Evolutionary conservation across 2,329 filamentous ascomycete species (phyloP), one percentile per base, ranked within the genome.

Genomic region (Aspergillus jensenii): DNA sequence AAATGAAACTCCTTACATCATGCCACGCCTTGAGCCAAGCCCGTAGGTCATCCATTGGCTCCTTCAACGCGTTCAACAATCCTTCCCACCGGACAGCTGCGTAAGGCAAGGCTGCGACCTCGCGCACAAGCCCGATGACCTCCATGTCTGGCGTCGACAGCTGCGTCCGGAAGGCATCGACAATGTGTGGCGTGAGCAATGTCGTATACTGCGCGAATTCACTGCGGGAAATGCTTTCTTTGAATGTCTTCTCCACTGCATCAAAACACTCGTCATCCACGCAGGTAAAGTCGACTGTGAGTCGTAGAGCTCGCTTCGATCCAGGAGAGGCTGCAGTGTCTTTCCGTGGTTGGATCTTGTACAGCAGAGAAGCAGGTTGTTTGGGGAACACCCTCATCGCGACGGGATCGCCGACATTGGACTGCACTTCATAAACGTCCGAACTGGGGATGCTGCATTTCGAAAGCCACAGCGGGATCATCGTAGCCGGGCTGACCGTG

Each of bases 281-380:
- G 47, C 91, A 87, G 31, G 85, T 87, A 71, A 96, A 97, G 57
- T 87, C 79, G 4, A 97, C 81, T 48, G 85, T 85, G 25, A 98
- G 80, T 15, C 88, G 68, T 17, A 78, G 68, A 23, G 71, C 70
- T 12, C 70, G 68, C n/a, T 67, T 65, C 19, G 68, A 62, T 59
- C 70, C 54, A 55, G 66, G 59, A 14, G 62, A 59, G 14, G 59
- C 55, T 15, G 61, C 57, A 45, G 48, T 55, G 14, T 64, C 55
- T 37, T 56, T 56, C 21, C 64, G 65, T 33, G 67, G 70, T 21
- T 64, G 85, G 54, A 97, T 89, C 68, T 88, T 91, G 77, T 96
- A 96, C 0, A 93, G 78, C 9, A 96, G 75, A 14, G 88, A 90
- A 2, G 90, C 88, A 0, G 93, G 90, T 66, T 96, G 91, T 62